Evolutionary conservation across 179 eudicot genomes (phyloP).

Genomic region (Amaranthus tricolor): DNA sequence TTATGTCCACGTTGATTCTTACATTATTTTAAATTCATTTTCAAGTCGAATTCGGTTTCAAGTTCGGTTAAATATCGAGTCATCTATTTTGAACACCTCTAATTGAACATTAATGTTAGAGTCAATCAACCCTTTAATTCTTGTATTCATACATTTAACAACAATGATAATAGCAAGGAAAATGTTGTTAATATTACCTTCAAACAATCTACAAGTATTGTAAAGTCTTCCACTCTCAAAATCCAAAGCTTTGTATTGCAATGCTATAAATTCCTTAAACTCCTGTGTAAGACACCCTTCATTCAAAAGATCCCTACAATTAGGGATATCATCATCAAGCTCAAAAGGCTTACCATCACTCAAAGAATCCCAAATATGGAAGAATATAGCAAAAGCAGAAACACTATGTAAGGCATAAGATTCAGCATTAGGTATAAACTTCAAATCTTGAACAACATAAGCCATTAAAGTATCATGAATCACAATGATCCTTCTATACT

Average conservation of each 20-base stretch:
- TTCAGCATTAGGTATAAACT: constrained; percentile 37
- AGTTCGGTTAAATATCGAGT: too few species aligned
- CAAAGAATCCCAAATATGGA: constrained; percentile 16
- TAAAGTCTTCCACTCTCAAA: constrained; percentile 30
- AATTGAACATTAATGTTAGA: too few species aligned
- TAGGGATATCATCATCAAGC: constrained; percentile 21
- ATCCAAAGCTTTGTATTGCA: constrained; percentile 18
- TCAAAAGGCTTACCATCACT: constrained; percentile 26
- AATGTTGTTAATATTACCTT: constrained; percentile 8
- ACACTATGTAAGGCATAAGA: constrained; percentile 37
- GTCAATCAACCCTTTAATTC: too few species aligned
- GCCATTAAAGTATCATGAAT: constrained; percentile 47
- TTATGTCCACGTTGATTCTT: too few species aligned
- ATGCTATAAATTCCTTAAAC: constrained; percentile 22
- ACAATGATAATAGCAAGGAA: too few species aligned
- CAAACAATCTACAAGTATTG: constrained; percentile 36
- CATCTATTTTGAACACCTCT: too few species aligned
- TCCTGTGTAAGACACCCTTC: constrained; percentile 35
- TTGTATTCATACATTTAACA: too few species aligned
- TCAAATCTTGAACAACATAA: constrained; percentile 47
- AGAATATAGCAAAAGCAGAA: constrained; percentile 33
- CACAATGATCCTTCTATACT: constrained; percentile 30
- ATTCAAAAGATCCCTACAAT: constrained; percentile 22
- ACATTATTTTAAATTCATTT: too few species aligned
- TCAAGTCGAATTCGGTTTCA: too few species aligned